phyloP scores from a whole-genome alignment of 192 early-diverging fungal genomes.

The Podila epicladia region DNA sequence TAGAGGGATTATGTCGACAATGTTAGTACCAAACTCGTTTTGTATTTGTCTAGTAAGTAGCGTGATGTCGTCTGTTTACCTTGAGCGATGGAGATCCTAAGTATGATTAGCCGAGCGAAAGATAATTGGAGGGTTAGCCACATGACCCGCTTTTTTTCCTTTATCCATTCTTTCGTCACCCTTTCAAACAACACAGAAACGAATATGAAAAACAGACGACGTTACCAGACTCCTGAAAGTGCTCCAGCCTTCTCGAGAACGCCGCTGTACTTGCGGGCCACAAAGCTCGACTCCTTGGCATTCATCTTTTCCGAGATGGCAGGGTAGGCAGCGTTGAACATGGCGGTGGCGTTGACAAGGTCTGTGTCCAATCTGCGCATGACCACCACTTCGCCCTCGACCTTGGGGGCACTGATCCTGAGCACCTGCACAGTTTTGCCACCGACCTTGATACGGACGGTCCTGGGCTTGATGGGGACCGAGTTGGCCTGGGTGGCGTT shows the following conservation, averaged over 20 bases:
- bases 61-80: not conserved
- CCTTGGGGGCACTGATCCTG: slow-evolving; percentile 49
- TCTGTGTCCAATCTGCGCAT: slow-evolving; percentile 46
- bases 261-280: slow-evolving; percentile 36
- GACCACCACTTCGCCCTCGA: slow-evolving; percentile 47
- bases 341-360: slow-evolving; percentile 48
- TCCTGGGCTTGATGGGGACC: slow-evolving; percentile 39
- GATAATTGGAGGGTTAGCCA: slow-evolving; percentile 7
- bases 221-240: slow-evolving; percentile 43
- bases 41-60: not conserved
- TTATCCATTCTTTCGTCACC: not conserved
- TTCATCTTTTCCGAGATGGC: slow-evolving; percentile 52
- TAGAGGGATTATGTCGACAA: not conserved
- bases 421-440: slow-evolving; percentile 31
- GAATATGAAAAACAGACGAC: not conserved
- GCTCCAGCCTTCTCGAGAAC: slow-evolving; percentile 31
- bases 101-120: not conserved
- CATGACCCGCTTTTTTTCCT: slow-evolving; percentile 1
- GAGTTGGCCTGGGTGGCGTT: slow-evolving; percentile 47
- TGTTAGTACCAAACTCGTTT: not conserved
- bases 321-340: slow-evolving; percentile 53
- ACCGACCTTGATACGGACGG: slow-evolving; percentile 32
- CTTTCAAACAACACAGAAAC: not conserved
- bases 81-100: slow-evolving; percentile 45
- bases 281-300: slow-evolving; percentile 31